Evolutionary conservation across 208 protist species (phyloP), one percentile per base, ranked within the genome.

Genomic region (Wallacemonas sp.): DNA sequence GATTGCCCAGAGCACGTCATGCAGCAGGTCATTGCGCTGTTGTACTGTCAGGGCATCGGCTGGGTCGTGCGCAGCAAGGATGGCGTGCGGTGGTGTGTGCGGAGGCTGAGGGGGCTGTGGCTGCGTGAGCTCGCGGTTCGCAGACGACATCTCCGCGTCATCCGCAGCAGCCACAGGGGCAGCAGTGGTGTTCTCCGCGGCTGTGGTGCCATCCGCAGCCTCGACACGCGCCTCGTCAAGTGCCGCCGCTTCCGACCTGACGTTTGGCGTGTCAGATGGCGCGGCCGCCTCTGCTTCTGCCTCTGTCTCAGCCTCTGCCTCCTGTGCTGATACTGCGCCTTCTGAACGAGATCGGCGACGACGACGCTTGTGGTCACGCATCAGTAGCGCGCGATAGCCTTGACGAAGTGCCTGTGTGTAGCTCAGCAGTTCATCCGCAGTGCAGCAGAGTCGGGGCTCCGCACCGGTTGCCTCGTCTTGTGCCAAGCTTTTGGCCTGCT

Each of bases 1-100:
- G 6, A 86, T 30, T 14, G 81, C 72, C 22, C 61, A 46, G 27
- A 86, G 74, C 49, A 81, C 60, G 59, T 73, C 67, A 17, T 70
- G 67, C 0, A 82, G 60, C 27, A 86, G 26, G 30, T 59, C 75
- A 41, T 79, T 80, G 41, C 61, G 53, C 41, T 65, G 59, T 27
- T 65, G 56, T 0, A 68, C 63, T 3, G 59, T 59, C 21, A 75
- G 62, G 5, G 61, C 2, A 28, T 17, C 15, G 39, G 58, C 30
- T 36, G 53, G 15, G 41, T 34, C 38, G n/a, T 24, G 24, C 1
- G 51, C 14, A 15, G 27, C 39, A 39, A 27, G 59, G 4, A 54
- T 26, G 31, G 46, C 11, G 11, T 8, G 42, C 9, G 42, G n/a
- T 11, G 9, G 42, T 8, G 42, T 12, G 42, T n/a, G 42, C 17